Conservation (phyloP, 2,329 filamentous ascomycete genomes). For the Pyrenophora seminiperda region DNA sequence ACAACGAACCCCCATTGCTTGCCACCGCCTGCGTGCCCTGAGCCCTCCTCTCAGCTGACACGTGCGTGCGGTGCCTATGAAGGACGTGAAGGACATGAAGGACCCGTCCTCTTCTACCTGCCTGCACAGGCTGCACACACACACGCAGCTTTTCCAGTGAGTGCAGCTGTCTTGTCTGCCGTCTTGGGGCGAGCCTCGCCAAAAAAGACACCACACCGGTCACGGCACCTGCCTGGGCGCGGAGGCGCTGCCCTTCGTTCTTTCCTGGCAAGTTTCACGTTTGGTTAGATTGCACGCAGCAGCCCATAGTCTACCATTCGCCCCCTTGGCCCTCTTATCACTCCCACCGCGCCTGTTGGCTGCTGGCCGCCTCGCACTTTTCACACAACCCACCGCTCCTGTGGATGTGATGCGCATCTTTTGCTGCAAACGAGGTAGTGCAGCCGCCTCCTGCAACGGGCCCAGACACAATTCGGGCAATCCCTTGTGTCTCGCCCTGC, state of each 20-base stretch:
- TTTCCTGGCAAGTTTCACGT: conserved; percentile 38
- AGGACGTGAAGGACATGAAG: not conserved
- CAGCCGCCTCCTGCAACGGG: not conserved
- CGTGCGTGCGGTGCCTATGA: too few species aligned
- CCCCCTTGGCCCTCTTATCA: not conserved
- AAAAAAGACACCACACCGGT: conserved; percentile 1
- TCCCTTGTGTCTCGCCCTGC: not conserved
- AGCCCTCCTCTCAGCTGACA: too few species aligned
- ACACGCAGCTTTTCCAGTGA: too few species aligned
- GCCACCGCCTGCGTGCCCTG: too few species aligned
- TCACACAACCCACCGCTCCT: too few species aligned
- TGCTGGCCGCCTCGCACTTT: conserved; percentile 4
- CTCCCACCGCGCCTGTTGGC: conserved; percentile 12
- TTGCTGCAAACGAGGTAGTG: not conserved
- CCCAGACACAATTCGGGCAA: not conserved
- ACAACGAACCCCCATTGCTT: conserved; percentile 15
- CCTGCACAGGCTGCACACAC: too few species aligned
- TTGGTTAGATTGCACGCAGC: conserved; percentile 42
- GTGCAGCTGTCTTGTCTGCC: not conserved
- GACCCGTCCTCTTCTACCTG: too few species aligned
- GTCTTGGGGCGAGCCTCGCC: too few species aligned
- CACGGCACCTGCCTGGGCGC: conserved; percentile 16
- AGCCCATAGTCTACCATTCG: conserved; percentile 32
- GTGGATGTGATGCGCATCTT: not conserved
- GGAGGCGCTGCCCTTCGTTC: conserved; percentile 19